These are phyloP conservation scores for Aureobasidium pullulans DNA, from an alignment of 2,329 filamentous ascomycete genomes.

Conservation along the genomic window DNA sequence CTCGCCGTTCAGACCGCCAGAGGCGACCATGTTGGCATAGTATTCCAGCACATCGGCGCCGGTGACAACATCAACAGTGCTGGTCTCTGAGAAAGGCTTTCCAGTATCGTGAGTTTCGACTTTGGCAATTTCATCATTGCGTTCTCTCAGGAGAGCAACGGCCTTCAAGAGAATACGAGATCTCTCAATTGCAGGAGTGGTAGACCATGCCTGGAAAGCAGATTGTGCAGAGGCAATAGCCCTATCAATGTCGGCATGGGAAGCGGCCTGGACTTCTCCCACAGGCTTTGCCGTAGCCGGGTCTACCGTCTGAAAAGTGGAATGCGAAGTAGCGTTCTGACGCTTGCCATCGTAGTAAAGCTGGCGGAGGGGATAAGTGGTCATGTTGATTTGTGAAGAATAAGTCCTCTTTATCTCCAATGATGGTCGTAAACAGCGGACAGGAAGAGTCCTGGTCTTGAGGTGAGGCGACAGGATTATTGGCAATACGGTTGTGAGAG, in stretches of 20 bases:
- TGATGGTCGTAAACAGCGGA: not conserved
- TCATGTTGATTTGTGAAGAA: not conserved
- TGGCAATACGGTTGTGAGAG: not conserved
- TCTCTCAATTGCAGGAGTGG: constrained; percentile 65
- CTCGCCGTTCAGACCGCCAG: constrained; percentile 73
- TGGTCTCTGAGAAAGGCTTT: constrained; percentile 79
- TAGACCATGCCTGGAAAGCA: constrained; percentile 71
- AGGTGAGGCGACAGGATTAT: not conserved
- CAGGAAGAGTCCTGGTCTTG: not conserved
- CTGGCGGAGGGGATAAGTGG: constrained; percentile 15
- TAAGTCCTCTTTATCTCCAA: not conserved
- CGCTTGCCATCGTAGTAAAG: constrained; percentile 69
- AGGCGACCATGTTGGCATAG: constrained; percentile 71
- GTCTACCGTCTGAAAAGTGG: constrained; percentile 64
- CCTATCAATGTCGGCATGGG: constrained; percentile 58
- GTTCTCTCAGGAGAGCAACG: constrained; percentile 62
- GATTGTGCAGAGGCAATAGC: constrained; percentile 63
- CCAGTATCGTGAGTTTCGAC: constrained; percentile 81
- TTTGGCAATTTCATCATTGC: constrained; percentile 71
- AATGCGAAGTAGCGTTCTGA: constrained; percentile 53
- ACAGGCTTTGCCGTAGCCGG: constrained; percentile 63
- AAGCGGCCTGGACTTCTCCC: constrained; percentile 65
- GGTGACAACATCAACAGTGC: constrained; percentile 72
- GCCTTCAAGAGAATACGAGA: constrained; percentile 72
- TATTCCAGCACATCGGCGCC: constrained; percentile 82